A percentile compares a stretch with the other conserved stretches of the same genome.
These are phyloP conservation scores for Termitomyces sp. DNA, from an alignment of 768 basidiomycete species.

Conservation along the genomic window DNA sequence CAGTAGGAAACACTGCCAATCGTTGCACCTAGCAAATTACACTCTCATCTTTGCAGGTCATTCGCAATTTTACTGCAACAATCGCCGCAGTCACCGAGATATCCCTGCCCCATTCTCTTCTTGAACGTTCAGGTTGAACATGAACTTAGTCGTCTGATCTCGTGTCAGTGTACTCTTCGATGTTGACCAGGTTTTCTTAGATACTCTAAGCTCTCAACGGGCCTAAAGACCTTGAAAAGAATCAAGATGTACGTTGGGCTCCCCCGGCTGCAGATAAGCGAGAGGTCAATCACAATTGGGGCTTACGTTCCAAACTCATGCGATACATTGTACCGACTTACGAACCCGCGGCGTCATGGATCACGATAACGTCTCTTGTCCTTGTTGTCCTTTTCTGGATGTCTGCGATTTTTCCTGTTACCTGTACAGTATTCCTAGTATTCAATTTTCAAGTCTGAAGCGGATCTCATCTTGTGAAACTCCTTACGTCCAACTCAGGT, in stretches of 20 bases:
- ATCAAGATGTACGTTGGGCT: neutral
- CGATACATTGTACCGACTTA: neutral
- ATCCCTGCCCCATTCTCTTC: neutral
- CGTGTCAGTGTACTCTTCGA: neutral
- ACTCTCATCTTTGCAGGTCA: neutral
- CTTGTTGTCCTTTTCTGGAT: neutral
- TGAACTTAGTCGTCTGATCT: too few relatives aligned
- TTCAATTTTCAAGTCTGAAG: neutral
- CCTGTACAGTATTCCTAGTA: too few relatives aligned
- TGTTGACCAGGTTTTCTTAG: neutral
- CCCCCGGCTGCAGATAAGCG: too few relatives aligned
- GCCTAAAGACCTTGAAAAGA: neutral
- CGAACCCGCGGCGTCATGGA: too few relatives aligned
- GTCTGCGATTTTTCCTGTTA: too few relatives aligned
- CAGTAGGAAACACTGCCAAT: too few relatives aligned
- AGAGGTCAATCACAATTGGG: neutral
- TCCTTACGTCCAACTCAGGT: neutral
- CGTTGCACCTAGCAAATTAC: too few relatives aligned
- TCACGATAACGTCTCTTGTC: too few relatives aligned
- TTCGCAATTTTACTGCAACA: neutral
- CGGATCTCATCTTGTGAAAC: neutral
- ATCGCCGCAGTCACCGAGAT: neutral
- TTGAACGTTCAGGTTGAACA: neutral
- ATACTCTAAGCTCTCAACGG: neutral
- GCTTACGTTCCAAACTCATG: neutral